Percentiles rank a stretch among this genome's conserved stretches.
These are phyloP conservation scores for Cutaneotrichosporon spelunceum DNA, from an alignment of 1,284 basidiomycete genomes.

Conservation along the genomic window DNA sequence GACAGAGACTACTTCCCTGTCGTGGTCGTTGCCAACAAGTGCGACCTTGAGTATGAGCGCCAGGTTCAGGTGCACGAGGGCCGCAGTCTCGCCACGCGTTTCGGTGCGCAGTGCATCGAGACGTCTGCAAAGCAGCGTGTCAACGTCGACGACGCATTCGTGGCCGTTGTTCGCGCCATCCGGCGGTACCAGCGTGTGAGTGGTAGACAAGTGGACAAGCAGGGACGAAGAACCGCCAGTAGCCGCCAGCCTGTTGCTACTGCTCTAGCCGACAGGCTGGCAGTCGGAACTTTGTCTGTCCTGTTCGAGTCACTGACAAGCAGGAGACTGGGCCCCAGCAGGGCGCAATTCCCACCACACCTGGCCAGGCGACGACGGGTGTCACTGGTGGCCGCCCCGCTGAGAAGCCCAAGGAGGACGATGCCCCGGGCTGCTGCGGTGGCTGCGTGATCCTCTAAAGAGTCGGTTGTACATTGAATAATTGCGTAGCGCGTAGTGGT, in stretches of 20 bases:
- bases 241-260: background rate
- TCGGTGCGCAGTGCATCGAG: slow-evolving; percentile 96
- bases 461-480: slow-evolving; percentile 12
- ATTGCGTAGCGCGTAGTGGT: background rate
- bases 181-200: slow-evolving; percentile 88
- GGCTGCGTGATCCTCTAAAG: slow-evolving; percentile 65
- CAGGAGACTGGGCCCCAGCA: slow-evolving; percentile 46
- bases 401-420: slow-evolving; percentile 45
- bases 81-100: slow-evolving; percentile 91
- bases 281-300: too few species aligned
- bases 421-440: slow-evolving; percentile 64
- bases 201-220: background rate
- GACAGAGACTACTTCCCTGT: slow-evolving; percentile 98
- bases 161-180: slow-evolving; percentile 92
- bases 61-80: slow-evolving; percentile 99
- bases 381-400: slow-evolving; percentile 56
- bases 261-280: too few species aligned
- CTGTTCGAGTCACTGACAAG: background rate
- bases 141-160: slow-evolving; percentile 99
- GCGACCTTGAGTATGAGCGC: slow-evolving; percentile 95
- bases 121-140: slow-evolving; percentile 98
- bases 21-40: slow-evolving; percentile 98
- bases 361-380: slow-evolving; percentile 56
- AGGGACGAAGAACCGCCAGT: background rate
- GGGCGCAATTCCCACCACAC: slow-evolving; percentile 47